Conservation (phyloP, 768 basidiomycete genomes). For the Terana coerulea region DNA sequence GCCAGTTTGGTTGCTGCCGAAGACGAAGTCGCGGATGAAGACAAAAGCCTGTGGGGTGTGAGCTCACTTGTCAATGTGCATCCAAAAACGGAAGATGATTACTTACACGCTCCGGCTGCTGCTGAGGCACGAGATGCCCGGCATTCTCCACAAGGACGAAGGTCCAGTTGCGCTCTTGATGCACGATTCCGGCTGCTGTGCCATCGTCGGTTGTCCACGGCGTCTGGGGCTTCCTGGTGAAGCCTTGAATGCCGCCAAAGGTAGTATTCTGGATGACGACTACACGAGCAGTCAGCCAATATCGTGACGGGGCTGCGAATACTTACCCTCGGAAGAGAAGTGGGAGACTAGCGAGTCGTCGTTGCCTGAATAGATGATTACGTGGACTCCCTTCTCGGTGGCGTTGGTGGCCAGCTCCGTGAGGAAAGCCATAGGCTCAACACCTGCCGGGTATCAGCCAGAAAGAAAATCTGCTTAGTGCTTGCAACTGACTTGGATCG, state of each 20-base stretch:
- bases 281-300: neutral
- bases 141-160: constrained; percentile 37
- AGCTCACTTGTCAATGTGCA: neutral
- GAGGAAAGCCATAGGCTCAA: constrained; percentile 62
- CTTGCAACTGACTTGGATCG: neutral
- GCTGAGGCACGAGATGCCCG: constrained; percentile 36
- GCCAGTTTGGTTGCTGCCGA: constrained; percentile 59
- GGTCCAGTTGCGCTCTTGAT: constrained; percentile 63
- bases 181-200: constrained; percentile 62
- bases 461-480: neutral
- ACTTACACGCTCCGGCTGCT: constrained; percentile 40
- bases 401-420: constrained; percentile 63
- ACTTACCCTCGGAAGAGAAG: constrained; percentile 54
- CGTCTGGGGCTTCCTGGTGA: constrained; percentile 63
- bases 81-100: constrained; percentile 29
- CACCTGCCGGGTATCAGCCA: neutral
- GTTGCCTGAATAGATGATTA: constrained; percentile 65
- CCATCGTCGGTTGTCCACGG: constrained; percentile 61
- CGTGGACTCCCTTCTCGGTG: constrained; percentile 43
- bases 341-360: constrained; percentile 66
- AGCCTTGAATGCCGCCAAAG: constrained; percentile 76
- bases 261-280: constrained; percentile 63
- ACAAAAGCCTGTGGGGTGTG: constrained; percentile 46
- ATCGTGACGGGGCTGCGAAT: no score
- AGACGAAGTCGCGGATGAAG: constrained; percentile 62